Evolutionary conservation across 345 rosid genomes (phyloP), one percentile per base, ranked within the genome.

Genomic region (Nephelium lappaceum): DNA sequence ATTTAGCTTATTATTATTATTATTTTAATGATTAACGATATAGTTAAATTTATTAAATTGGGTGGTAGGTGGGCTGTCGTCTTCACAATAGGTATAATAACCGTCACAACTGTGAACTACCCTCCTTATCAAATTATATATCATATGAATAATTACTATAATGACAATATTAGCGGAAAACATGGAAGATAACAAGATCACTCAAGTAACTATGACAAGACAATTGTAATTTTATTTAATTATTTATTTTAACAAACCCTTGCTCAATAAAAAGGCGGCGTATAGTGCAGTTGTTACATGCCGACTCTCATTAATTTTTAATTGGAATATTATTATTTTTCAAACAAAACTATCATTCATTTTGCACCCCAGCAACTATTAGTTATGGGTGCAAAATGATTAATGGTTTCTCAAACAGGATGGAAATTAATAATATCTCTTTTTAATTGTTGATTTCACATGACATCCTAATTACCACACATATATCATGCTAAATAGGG

Each of bases 21-120:
- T 2, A 1, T 31, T 31, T 31, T 31, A 31, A 31, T 31, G 36
- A 31, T 31, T 31, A 47, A 47, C 14, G 3, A 47, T 47, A 11
- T 47, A 47, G 51, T 47, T 47, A 47, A 47, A 15, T 11, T 49
- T 12, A 49, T 14, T 18, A 49, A 24, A 24, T 42, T 65, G 5
- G 67, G 43, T 58, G 80, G 77, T 58, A 31, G 80, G 80, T 76
- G 58, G 77, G 5, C 11, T 64, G 83, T 81, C 83, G 77, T 6
- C n/a, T 11, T 31, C 27, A 57, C 19, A 41, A 74, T 49, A 51
- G 74, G 62, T 31, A 1, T 19, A 21, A 55, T 76, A 81, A 76
- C 69, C 41, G 73, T 43, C 71, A 14, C 61, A 71, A 71, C 76
- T 27, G 77, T 31, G 36, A 31, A 31, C 36, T 31, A 31, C 67